Conservation (phyloP, 371 early-diverging fungal species). For the Haplosporangium sp. region DNA sequence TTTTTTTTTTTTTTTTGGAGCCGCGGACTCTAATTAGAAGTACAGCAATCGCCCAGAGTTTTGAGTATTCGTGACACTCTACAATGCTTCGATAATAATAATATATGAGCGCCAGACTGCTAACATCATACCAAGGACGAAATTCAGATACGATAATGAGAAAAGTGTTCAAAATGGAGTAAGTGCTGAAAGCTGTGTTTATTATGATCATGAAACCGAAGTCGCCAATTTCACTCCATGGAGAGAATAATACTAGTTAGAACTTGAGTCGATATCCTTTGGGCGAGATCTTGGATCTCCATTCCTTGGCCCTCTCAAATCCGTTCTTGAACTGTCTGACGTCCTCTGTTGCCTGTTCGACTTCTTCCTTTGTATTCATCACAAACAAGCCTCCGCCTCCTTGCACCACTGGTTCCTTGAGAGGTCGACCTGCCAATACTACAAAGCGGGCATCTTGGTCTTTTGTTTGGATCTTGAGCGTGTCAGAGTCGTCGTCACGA, state of each 20-base stretch:
- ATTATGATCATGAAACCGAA: too few species aligned
- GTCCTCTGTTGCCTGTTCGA: conserved; percentile 64
- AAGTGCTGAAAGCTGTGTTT: too few species aligned
- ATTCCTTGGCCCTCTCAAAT: conserved; percentile 58
- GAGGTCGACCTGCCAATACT: conserved; percentile 66
- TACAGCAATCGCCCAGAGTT: too few species aligned
- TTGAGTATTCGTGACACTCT: too few species aligned
- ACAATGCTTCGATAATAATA: too few species aligned
- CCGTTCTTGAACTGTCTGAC: conserved; percentile 57
- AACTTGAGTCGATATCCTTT: conserved; percentile 41
- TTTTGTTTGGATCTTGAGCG: conserved; percentile 60
- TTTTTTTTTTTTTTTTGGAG: too few species aligned
- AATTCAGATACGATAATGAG: too few species aligned
- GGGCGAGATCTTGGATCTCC: conserved; percentile 50
- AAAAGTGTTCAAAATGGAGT: too few species aligned
- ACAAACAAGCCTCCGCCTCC: conserved; percentile 73
- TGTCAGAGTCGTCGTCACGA: conserved; percentile 45
- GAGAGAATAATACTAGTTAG: not conserved
- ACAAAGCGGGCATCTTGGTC: conserved; percentile 70
- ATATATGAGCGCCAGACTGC: too few species aligned
- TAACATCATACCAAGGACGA: too few species aligned
- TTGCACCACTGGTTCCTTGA: conserved; percentile 59
- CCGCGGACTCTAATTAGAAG: too few species aligned
- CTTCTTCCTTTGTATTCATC: conserved; percentile 67
- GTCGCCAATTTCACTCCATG: too few species aligned